phyloP scores from a whole-genome alignment of 208 protist genomes.

The Trypanosoma cruzi region DNA sequence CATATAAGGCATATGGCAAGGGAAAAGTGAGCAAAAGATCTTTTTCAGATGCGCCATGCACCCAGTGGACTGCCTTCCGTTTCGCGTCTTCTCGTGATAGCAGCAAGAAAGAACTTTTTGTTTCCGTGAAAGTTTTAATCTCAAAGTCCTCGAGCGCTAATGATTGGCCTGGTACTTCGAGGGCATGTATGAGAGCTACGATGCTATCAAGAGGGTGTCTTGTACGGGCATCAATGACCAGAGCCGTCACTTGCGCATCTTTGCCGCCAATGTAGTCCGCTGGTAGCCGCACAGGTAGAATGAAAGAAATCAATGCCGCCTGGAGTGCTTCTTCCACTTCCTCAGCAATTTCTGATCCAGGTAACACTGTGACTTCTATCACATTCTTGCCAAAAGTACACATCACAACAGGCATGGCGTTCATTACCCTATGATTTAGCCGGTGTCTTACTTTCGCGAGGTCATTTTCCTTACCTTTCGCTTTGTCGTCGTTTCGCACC shows the following conservation, averaged over 20 bases:
- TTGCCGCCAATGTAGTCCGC: constrained; percentile 6
- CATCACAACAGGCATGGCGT: constrained; percentile 29
- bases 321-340: constrained; percentile 4
- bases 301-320: background rate
- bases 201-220: constrained; percentile 1
- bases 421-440: constrained; percentile 25
- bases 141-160: constrained; percentile 56
- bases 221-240: constrained; percentile 14
- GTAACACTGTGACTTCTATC: constrained; percentile 3
- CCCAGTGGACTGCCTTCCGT: constrained; percentile 30
- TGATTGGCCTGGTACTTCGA: constrained; percentile 33
- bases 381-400: constrained; percentile 29
- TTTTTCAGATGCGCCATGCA: constrained; percentile 22
- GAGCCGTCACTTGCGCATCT: background rate
- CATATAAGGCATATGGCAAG: constrained; percentile 30
- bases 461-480: background rate
- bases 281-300: background rate
- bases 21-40: constrained; percentile 28
- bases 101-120: constrained; percentile 31
- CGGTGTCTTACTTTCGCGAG: constrained; percentile 2
- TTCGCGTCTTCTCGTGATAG: constrained; percentile 37
- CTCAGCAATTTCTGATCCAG: background rate
- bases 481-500: constrained; percentile 4
- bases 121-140: constrained; percentile 24
- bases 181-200: constrained; percentile 9